Evolutionary conservation across 176 grass and related monocot genomes (phyloP), one percentile per base, ranked within the genome.

Genomic region (Paspalum vaginatum): DNA sequence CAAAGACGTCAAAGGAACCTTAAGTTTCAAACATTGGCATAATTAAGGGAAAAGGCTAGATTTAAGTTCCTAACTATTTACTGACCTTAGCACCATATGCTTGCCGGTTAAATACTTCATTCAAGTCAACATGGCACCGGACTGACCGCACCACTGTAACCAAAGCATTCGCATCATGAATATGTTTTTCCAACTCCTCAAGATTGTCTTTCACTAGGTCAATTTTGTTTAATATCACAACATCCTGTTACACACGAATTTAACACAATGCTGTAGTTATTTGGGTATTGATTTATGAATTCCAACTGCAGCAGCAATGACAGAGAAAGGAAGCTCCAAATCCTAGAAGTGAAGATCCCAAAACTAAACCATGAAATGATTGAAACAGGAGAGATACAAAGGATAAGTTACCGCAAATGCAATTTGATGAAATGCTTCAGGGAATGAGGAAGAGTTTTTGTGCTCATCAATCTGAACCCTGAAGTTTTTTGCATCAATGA

Each of bases 151-250:
- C 89, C 65, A 98, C 67, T 75, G 86, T 89, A 67, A 89, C 92
- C 69, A 98, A 85, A 56, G 90, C 77, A 69, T 94, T 98, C 50
- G 85, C 89, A 25, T 86, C 75, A 91, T 78, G 70, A 78, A 98
- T 98, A 60, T 89, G 81, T 72, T 60, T 95, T 91, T 98, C 91
- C 79, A 98, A 79, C 50, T 91, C 88, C 75, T 93, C 86, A 8
- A 98, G 52, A 70, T 84, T 12, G 8, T 82, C 87, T 83, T 68
- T 72, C 42, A 93, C 87, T 84, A 98, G 89, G 75, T 98, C 96
- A 84, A 93, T 88, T 95, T 98, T 95, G 78, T 98, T 98, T 56
- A 98, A 81, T 91, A 98, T 93, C 68, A 98, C 90, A 85, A 95
- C 79, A 85, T 98, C 96, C 92, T 98, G 79, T 75, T 53, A 77